A percentile compares a stretch with the other conserved stretches of the same genome.
Conservation (phyloP, 345 rosid genomes). For the Lepidium africanum region DNA sequence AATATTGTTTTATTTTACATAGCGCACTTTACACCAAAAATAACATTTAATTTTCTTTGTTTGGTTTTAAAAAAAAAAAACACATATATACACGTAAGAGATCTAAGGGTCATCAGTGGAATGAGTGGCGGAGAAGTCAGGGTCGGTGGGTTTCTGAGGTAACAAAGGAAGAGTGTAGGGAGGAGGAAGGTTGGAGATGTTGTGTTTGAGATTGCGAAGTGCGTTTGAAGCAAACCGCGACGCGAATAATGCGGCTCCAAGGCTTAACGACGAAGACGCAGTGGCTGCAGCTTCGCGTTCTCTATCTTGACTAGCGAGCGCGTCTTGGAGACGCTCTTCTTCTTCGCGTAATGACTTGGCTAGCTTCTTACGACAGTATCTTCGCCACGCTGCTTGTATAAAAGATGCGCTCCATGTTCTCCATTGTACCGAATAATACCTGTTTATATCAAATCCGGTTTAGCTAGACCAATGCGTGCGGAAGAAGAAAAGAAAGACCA, state of each 20-base stretch:
- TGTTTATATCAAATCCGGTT: neutral
- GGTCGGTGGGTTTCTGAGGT: constrained; percentile 41
- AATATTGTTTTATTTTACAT: neutral
- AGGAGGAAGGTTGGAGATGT: constrained; percentile 9
- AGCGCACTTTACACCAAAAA: neutral
- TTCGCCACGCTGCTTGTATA: constrained; percentile 35
- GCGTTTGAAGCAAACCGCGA: constrained; percentile 44
- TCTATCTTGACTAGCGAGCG: constrained; percentile 24
- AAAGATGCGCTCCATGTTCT: constrained; percentile 27
- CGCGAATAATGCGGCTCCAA: constrained; percentile 40
- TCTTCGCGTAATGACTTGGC: constrained; percentile 22
- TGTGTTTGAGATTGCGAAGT: constrained; percentile 29
- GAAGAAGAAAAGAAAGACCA: neutral
- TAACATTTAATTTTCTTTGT: neutral
- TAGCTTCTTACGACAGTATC: constrained; percentile 22
- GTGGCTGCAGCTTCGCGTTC: neutral
- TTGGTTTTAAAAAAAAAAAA: neutral
- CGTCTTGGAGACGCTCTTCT: constrained; percentile 31
- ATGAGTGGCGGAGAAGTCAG: constrained; percentile 23
- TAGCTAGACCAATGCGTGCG: neutral
- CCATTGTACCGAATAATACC: constrained; percentile 34
- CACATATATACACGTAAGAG: neutral
- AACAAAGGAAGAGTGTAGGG: constrained; percentile 30
- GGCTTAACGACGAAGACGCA: constrained; percentile 22
- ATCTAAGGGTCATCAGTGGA: constrained; percentile 6